A percentile compares a stretch with the other conserved stretches of the same genome.
Conservation (phyloP, 768 basidiomycete genomes). For the Lentinus brumalis region DNA sequence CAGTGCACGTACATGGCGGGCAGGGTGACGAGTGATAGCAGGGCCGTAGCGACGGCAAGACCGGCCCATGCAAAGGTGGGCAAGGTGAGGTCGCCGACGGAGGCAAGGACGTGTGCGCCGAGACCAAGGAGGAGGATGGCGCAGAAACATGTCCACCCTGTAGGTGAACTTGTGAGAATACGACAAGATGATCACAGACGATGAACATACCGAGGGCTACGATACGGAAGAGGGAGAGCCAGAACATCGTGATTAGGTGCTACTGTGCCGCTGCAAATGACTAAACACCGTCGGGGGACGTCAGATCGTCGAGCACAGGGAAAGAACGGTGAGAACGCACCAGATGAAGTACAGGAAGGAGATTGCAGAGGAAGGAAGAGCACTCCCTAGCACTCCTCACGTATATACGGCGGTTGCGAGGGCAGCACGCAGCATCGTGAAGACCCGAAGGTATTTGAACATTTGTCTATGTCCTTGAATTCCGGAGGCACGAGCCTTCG, state of each 20-base stretch:
- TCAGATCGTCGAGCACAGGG: neutral
- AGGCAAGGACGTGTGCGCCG: slow-evolving; percentile 15
- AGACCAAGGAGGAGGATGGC: slow-evolving; percentile 19
- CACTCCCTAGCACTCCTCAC: neutral
- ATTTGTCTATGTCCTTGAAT: neutral
- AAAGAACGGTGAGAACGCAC: neutral
- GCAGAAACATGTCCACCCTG: slow-evolving; percentile 13
- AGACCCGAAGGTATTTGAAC: neutral
- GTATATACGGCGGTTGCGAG: neutral
- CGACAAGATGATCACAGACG: neutral
- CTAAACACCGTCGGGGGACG: neutral
- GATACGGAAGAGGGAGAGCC: slow-evolving; percentile 14
- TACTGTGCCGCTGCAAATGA: neutral
- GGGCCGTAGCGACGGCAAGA: slow-evolving; percentile 26
- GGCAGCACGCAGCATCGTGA: neutral
- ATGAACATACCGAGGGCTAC: slow-evolving; percentile 12
- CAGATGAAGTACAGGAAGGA: no score
- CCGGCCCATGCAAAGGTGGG: slow-evolving; percentile 20
- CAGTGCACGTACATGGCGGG: slow-evolving; percentile 22
- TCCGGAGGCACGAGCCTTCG: neutral
- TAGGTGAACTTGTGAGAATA: neutral
- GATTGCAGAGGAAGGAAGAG: neutral
- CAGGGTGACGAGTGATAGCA: slow-evolving; percentile 22
- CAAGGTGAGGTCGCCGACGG: neutral
- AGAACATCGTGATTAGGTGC: slow-evolving; percentile 3